Evolutionary conservation across 1,284 basidiomycete genomes (phyloP), one percentile per base, ranked within the genome.

Genomic region (Volvariella surrecta): DNA sequence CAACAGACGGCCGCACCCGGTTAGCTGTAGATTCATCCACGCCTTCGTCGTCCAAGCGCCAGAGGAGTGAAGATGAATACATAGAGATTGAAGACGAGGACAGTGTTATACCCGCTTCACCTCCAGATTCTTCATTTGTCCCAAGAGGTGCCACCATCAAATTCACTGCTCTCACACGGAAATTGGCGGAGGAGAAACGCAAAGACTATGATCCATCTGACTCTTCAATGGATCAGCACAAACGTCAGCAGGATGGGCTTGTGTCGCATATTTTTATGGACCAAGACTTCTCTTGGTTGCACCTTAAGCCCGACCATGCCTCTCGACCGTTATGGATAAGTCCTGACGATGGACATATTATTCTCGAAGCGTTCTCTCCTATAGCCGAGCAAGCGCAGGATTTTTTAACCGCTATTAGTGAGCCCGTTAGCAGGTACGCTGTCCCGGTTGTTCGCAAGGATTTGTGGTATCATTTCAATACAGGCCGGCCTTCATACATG

Each of bases 341-440:
- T 52, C 94, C 95, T 30, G 89, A 92, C 52, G 82, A 89, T 54
- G 89, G 91, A 0, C 87, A 93, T 56, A 96, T 97, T 57, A 97
- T 96, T 48, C 76, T 98, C 28, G 94, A 97, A 63, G 90, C 90
- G 0, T 98, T 97, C 60, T 92, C 90, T 21, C 89, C 95, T 1
- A 92, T 99, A 48, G 95, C 96, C 20, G 90, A 95, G 56, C 93
- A 97, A 63, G 96, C 96, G 2, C 95, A 99, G 64, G 96, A 99
- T 61, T 99, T 99, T 56, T 73, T 99, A 32, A 90, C 96, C 45
- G 95, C 96, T 40, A 98, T 99, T 43, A 92, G 93, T 55, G 96
- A 99, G 68, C 96, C 96, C 52, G 93, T 99, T 58, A 98, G 94
- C 71, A 85, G 96, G 91, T 93, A 11, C 22, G 42, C 49, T 21